phyloP scores from a whole-genome alignment of 208 protist genomes.

The Leishmania aethiopica region DNA sequence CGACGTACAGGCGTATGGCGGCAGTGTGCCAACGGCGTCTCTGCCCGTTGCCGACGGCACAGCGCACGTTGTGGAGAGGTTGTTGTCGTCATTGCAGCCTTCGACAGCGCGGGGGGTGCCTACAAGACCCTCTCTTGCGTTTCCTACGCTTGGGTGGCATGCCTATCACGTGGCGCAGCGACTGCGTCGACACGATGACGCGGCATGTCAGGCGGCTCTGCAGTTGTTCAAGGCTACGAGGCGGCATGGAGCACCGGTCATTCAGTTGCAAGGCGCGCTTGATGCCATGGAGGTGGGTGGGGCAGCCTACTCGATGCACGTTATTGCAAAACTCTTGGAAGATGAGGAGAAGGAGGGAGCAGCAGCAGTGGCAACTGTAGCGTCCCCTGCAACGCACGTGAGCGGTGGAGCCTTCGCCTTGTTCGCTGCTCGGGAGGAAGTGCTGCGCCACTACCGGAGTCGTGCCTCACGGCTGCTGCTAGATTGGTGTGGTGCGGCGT shows the following conservation, averaged over 20 bases:
- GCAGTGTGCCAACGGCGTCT: background rate
- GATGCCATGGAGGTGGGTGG: constrained; percentile 4
- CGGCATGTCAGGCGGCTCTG: constrained; percentile 3
- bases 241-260: background rate
- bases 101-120: background rate
- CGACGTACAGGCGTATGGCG: background rate
- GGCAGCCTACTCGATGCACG: constrained; percentile 1
- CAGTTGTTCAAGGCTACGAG: background rate
- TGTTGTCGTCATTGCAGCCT: background rate
- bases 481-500: constrained; percentile 3
- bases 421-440: constrained; percentile 4
- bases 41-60: background rate
- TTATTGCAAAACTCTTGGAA: constrained; percentile 5
- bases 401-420: background rate
- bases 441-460: constrained; percentile 12
- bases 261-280: background rate
- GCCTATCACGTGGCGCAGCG: constrained; percentile 8
- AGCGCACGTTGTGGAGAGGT: background rate
- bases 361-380: background rate
- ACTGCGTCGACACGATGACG: background rate
- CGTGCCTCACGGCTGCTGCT: constrained; percentile 3
- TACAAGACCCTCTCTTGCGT: background rate
- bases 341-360: background rate
- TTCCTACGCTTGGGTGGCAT: background rate
- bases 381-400: background rate